Percentiles rank a stretch among this genome's conserved stretches.
Conservation (phyloP, 2,329 filamentous ascomycete genomes). For the Thyridium curvatum region DNA sequence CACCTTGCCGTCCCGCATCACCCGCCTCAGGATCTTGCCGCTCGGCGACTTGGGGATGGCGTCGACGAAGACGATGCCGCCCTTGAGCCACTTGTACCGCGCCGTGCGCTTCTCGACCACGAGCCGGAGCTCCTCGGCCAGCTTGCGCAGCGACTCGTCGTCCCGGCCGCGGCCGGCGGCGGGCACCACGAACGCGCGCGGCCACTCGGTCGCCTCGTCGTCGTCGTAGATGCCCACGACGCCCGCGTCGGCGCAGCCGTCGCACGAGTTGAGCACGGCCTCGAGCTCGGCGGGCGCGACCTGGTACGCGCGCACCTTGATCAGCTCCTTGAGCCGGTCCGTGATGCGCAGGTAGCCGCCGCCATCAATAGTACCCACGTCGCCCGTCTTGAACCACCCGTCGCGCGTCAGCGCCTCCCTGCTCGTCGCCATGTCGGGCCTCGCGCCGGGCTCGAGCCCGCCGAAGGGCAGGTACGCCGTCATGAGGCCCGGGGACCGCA, state of each 20-base stretch:
- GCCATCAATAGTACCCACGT: slow-evolving; percentile 58
- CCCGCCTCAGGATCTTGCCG: slow-evolving; percentile 27
- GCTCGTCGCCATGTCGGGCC: too few species aligned
- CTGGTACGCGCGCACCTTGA: slow-evolving; percentile 55
- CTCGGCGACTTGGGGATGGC: slow-evolving; percentile 27
- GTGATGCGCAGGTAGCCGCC: slow-evolving; percentile 55
- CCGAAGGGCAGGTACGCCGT: slow-evolving; percentile 49
- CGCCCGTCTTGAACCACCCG: slow-evolving; percentile 67
- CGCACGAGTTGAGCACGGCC: slow-evolving; percentile 36
- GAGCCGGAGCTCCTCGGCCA: too few species aligned
- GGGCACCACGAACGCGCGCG: slow-evolving; percentile 61
- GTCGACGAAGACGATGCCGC: slow-evolving; percentile 25
- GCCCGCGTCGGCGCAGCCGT: slow-evolving; percentile 55
- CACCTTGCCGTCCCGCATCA: slow-evolving; percentile 16
- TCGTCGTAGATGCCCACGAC: slow-evolving; percentile 58
- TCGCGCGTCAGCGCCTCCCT: too few species aligned
- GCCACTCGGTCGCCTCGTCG: slow-evolving; percentile 48
- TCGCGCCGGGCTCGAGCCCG: too few species aligned
- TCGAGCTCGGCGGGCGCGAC: slow-evolving; percentile 54
- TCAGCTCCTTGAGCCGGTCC: slow-evolving; percentile 67
- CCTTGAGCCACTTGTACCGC: slow-evolving; percentile 23
- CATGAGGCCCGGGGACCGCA: slow-evolving; percentile 67
- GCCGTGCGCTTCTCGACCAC: slow-evolving; percentile 6
- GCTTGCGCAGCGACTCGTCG: too few species aligned
- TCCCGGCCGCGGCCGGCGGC: slow-evolving; percentile 25